phyloP scores from a whole-genome alignment of 345 rosid genomes.

The Mangifera indica region DNA sequence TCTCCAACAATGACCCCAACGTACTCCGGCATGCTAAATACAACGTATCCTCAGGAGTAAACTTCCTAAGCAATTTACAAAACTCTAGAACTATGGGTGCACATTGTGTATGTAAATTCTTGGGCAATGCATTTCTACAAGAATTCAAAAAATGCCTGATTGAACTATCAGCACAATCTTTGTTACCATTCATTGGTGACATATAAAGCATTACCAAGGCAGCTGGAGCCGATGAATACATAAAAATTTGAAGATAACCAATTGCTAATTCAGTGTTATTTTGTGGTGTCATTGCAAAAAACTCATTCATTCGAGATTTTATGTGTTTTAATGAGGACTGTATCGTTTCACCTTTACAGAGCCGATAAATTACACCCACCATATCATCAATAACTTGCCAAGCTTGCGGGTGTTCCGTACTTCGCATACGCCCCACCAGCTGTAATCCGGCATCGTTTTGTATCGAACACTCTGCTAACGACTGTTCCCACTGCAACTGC shows the following conservation, averaged over 20 bases:
- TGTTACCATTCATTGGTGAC: constrained; percentile 47
- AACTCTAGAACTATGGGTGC: constrained; percentile 72
- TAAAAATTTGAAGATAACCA: constrained; percentile 57
- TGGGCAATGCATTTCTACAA: constrained; percentile 36
- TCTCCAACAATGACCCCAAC: constrained; percentile 63
- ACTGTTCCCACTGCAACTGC: constrained; percentile 77
- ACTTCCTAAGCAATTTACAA: constrained; percentile 69
- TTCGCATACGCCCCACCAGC: constrained; percentile 74
- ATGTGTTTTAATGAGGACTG: constrained; percentile 34
- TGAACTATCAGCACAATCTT: constrained; percentile 49
- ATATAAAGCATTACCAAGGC: constrained; percentile 71
- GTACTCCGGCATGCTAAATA: constrained; percentile 67
- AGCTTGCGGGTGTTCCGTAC: constrained; percentile 74
- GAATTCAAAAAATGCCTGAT: constrained; percentile 55
- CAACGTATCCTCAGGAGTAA: constrained; percentile 44
- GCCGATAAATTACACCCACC: constrained; percentile 46
- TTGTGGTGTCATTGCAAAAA: constrained; percentile 41
- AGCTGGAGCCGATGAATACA: constrained; percentile 61
- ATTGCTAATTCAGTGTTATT: constrained; percentile 31
- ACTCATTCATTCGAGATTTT: constrained; percentile 42
- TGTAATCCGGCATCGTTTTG: constrained; percentile 74
- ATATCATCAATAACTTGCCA: constrained; percentile 70
- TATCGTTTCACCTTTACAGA: constrained; percentile 46
- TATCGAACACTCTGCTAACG: constrained; percentile 56
- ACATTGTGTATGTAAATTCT: constrained; percentile 44